Evolutionary conservation across 768 basidiomycete species (phyloP), one percentile per base, ranked within the genome.

Genomic region (Tremella yokohamensis): DNA sequence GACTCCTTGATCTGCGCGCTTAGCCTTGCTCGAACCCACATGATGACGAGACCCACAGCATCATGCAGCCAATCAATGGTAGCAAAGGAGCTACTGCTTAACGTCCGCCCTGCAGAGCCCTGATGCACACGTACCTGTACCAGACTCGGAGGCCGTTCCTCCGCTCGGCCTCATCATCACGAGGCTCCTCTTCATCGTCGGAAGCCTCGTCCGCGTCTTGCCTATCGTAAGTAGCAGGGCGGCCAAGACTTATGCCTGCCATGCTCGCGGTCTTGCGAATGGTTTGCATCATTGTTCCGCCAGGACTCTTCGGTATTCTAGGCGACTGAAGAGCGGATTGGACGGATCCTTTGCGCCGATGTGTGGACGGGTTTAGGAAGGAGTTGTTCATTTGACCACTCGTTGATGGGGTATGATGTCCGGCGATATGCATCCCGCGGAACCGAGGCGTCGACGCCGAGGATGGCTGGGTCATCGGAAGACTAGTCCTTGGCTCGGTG

Each of bases 61-160:
- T 97, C 94, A 68, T 97, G 94, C 54, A 97, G 80, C 94, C 93
- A 97, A 76, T 97, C 92, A 56, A 94, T 87, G 18, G 88, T 90
- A 0, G 89, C 85, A 78, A 86, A 94, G 2, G 88, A 65, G 52
- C 70, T 73, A 11, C 29, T 54, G 22, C 20, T 34, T 11, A 34
- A 47, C 19, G 25, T 52, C 58, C 58, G 50, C 56, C 18, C 11
- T n/a, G 44, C 52, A 19, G 56, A 13, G 2, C 29, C 29, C 26
- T 29, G 49, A n/a, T 34, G 19, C 9, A 61, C 48, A 71, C 63
- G 61, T 60, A 70, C 67, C 66, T 70, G 55, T 76, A 79, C 78
- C 78, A 79, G 24, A 76, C 72, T 49, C 78, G 65, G 56, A 90
- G 85, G 37, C 92, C 92, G 65, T 94, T 94, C 49, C 84, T 84